These are phyloP conservation scores for Leersia perrieri DNA, from an alignment of 176 grass and related monocot species.

Conservation along the genomic window DNA sequence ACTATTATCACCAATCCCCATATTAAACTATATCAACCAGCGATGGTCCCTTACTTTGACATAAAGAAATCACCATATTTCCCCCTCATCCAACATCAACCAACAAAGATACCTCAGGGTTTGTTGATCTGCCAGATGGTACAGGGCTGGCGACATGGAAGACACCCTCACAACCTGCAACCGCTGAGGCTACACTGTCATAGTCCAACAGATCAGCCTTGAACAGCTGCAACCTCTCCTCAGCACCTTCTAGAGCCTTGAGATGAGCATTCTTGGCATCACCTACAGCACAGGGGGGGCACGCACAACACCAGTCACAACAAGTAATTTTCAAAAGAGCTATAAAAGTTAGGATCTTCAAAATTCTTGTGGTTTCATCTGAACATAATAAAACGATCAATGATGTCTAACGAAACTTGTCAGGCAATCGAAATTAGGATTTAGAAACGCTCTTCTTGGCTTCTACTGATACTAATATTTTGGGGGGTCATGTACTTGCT, in stretches of 20 bases:
- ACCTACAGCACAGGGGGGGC: slow-evolving; percentile 32
- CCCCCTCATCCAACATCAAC: not conserved
- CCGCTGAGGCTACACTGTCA: slow-evolving; percentile 30
- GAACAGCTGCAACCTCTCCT: slow-evolving; percentile 56
- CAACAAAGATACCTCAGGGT: slow-evolving; percentile 55
- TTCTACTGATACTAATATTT: no score
- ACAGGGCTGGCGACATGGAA: slow-evolving; percentile 87
- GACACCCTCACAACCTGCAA: slow-evolving; percentile 62
- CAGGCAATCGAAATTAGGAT: not conserved
- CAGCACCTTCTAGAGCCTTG: slow-evolving; percentile 45
- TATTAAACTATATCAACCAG: not conserved
- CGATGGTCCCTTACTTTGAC: not conserved
- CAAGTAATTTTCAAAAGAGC: not conserved
- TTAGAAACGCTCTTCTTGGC: not conserved
- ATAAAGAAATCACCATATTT: not conserved
- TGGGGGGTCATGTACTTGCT: no score
- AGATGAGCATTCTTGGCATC: slow-evolving; percentile 69
- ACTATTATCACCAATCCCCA: not conserved
- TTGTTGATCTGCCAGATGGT: slow-evolving; percentile 37
- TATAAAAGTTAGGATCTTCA: not conserved
- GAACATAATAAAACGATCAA: not conserved
- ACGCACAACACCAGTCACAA: not conserved
- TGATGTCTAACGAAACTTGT: not conserved
- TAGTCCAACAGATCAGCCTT: slow-evolving; percentile 70
- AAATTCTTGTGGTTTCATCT: not conserved